Evolutionary conservation across 2,329 filamentous ascomycete species (phyloP).

Genomic region (Stagonosporopsis vannaccii): DNA sequence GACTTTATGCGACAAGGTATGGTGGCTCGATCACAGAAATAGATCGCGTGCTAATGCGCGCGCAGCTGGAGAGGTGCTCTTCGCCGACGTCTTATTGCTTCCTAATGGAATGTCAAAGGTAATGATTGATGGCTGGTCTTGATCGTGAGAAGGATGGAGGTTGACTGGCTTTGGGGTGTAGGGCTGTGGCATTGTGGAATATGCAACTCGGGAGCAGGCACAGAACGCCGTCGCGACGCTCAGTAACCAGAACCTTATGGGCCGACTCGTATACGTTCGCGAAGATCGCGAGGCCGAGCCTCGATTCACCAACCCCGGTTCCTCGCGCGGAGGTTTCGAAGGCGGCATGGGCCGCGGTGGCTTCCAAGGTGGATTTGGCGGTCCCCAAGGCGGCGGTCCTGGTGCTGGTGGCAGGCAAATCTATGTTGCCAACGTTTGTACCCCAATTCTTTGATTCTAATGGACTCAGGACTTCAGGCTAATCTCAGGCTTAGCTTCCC

Average conservation of each 20-base stretch:
- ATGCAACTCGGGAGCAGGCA: slow-evolving; percentile 98
- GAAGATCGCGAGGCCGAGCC: slow-evolving; percentile 99
- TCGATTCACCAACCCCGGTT: slow-evolving; percentile 80
- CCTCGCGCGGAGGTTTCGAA: slow-evolving; percentile 61
- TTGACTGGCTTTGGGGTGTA: slow-evolving; percentile 94
- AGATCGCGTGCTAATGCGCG: slow-evolving; percentile 45
- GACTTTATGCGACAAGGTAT: slow-evolving; percentile 99
- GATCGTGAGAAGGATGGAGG: slow-evolving; percentile 87
- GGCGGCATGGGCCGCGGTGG: slow-evolving; percentile 52
- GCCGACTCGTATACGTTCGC: slow-evolving; percentile 96
- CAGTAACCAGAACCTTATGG: slow-evolving; percentile 99
- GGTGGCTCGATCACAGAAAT: slow-evolving; percentile 41
- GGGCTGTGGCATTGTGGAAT: slow-evolving; percentile 99
- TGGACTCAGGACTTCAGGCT: slow-evolving; percentile 41
- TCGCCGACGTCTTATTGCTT: slow-evolving; percentile 98
- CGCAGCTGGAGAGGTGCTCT: slow-evolving; percentile 97
- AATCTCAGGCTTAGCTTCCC: slow-evolving; percentile 72
- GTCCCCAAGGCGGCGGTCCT: slow-evolving; percentile 65
- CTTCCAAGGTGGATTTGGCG: slow-evolving; percentile 56
- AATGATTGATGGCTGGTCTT: slow-evolving; percentile 88
- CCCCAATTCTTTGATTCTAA: slow-evolving; percentile 39
- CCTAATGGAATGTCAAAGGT: slow-evolving; percentile 99
- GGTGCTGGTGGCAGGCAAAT: slow-evolving; percentile 82
- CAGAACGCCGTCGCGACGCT: slow-evolving; percentile 96
- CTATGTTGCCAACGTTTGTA: slow-evolving; percentile 97